Base-by-base conservation (phyloP, 106 monocot species). In the Iris macrosiphon region DNA sequence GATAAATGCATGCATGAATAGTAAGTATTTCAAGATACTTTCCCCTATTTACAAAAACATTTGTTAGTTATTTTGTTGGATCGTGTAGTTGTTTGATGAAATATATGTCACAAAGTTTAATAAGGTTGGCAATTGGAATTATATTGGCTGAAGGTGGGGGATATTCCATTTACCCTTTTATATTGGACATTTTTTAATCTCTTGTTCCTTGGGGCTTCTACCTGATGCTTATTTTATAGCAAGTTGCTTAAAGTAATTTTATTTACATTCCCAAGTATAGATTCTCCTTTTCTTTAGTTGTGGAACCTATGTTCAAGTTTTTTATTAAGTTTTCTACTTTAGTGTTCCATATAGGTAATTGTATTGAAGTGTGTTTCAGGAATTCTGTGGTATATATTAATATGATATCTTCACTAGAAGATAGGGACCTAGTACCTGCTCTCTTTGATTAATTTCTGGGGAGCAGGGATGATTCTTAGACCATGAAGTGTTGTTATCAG, bases 191-290 rank as follows among this genome's bases (percentile, higher is more conserved):
- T 29, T 2, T 43, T 24, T n/a, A n/a, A n/a, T n/a, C n/a, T n/a
- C n/a, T n/a, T n/a, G n/a, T n/a, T n/a, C n/a, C n/a, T n/a, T n/a
- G n/a, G n/a, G n/a, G n/a, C n/a, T 6, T 30, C 43, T 27, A 27
- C 28, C 23, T 28, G 38, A 39, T 57, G 56, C 16, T 23, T 57
- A 12, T 37, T 19, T 4, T 25, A 3, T 55, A 24, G 37, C 8
- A 19, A 33, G 15, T 56, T 38, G 56, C 25, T 39, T 56, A 31
- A 52, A 32, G 17, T 56, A 38, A 15, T n/a, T 56, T 13, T 56
- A 24, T 22, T 23, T 39, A 5, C 23, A 56, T 22, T 56, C 24
- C 14, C 21, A 25, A 4, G 25, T 24, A 38, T 4, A 56, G 56
- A 39, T 37, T 23, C 24, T 21, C 39, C 39, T 30, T 44, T 60